These are phyloP conservation scores for Gossypium gossypioides DNA, from an alignment of 441 rosid genomes.

Conservation along the genomic window DNA sequence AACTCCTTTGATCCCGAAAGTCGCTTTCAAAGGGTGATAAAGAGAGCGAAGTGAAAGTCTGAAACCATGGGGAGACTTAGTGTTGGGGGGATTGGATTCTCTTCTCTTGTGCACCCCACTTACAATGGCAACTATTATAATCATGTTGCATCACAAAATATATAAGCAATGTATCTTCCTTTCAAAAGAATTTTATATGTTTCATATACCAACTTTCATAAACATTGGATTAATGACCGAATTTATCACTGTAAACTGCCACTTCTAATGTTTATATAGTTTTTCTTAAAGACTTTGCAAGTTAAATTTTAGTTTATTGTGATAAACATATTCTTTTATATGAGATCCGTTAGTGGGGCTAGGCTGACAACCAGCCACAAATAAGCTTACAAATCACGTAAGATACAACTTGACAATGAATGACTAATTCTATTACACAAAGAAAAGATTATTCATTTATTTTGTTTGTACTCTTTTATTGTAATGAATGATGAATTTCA, in stretches of 20 bases:
- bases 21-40: not conserved
- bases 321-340: too few species aligned
- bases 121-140: not conserved
- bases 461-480: too few species aligned
- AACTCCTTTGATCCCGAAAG: not conserved
- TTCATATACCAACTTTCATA: not conserved
- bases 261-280: not conserved
- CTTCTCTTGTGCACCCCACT: not conserved
- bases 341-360: too few species aligned
- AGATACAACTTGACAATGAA: too few species aligned
- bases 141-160: not conserved
- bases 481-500: too few species aligned
- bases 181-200: not conserved
- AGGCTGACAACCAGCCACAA: too few species aligned
- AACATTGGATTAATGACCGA: not conserved
- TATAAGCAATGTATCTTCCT: not conserved
- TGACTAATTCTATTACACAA: too few species aligned
- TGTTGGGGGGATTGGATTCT: not conserved
- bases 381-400: too few species aligned
- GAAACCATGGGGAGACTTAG: not conserved
- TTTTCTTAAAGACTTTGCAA: not conserved
- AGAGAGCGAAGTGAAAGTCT: not conserved
- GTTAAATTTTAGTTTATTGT: too few species aligned
- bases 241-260: not conserved
- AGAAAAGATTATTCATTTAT: too few species aligned